A percentile compares a stretch with the other conserved stretches of the same genome.
These are phyloP conservation scores for Rhizomucor miehei DNA, from an alignment of 371 early-diverging fungal species.

Conservation along the genomic window DNA sequence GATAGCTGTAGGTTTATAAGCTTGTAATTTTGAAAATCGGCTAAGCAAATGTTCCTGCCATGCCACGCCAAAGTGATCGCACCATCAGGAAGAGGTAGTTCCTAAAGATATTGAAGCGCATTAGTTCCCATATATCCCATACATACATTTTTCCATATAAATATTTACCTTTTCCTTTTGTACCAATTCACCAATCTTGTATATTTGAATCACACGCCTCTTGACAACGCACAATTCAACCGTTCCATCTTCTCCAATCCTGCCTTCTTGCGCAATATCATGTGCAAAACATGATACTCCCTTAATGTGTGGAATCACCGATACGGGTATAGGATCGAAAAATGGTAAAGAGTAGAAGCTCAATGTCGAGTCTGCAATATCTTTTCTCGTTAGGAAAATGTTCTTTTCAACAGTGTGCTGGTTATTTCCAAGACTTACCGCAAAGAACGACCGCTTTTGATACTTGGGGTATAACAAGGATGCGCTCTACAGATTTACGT, in stretches of 20 bases:
- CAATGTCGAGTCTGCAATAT: conserved; percentile 52
- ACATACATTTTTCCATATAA: too few relatives aligned
- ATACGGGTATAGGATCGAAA: conserved; percentile 53
- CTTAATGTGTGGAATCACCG: conserved; percentile 57
- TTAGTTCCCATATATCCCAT: too few relatives aligned
- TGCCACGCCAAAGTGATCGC: conserved; percentile 55
- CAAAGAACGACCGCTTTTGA: conserved; percentile 68
- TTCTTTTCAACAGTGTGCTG: background rate
- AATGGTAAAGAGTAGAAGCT: conserved; percentile 65
- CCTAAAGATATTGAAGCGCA: too few relatives aligned
- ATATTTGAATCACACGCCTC: conserved; percentile 56
- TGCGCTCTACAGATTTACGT: conserved; percentile 61
- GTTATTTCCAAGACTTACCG: conserved; percentile 45
- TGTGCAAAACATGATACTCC: conserved; percentile 67
- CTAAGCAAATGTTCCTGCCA: conserved; percentile 59
- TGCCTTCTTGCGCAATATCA: conserved; percentile 53
- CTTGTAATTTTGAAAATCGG: conserved; percentile 65
- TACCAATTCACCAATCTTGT: conserved; percentile 48
- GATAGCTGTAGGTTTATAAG: conserved; percentile 54
- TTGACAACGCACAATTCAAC: conserved; percentile 65
- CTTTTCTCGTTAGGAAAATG: background rate
- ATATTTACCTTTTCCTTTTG: conserved; percentile 49
- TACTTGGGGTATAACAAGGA: conserved; percentile 68
- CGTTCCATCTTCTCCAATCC: conserved; percentile 59
- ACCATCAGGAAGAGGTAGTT: conserved; percentile 63